Conservation (phyloP, 2,329 filamentous ascomycete genomes). For the Coleophoma crateriformis region DNA sequence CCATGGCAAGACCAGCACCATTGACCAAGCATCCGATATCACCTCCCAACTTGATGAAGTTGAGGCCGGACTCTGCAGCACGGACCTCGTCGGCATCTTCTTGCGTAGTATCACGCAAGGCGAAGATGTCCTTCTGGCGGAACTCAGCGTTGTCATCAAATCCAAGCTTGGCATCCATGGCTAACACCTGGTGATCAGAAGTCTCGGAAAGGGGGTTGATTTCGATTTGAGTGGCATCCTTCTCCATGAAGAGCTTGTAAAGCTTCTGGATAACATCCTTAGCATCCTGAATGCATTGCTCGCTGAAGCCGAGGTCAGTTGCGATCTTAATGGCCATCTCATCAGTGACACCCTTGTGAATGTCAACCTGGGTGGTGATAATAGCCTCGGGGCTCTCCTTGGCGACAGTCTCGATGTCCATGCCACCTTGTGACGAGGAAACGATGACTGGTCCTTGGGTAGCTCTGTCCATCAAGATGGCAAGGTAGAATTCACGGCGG, state of each 20-base stretch:
- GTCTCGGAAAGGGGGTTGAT: slow-evolving; percentile 99
- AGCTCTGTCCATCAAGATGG: slow-evolving; percentile 94
- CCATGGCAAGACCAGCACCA: slow-evolving; percentile 98
- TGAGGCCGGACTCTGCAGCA: slow-evolving; percentile 88
- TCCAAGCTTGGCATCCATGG: slow-evolving; percentile 98
- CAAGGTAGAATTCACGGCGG: slow-evolving; percentile 97
- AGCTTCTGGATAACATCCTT: slow-evolving; percentile 97
- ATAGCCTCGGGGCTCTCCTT: slow-evolving; percentile 98
- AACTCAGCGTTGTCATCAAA: slow-evolving; percentile 99
- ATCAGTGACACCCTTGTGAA: slow-evolving; percentile 91
- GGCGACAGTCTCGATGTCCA: slow-evolving; percentile 98
- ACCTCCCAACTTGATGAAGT: slow-evolving; percentile 99
- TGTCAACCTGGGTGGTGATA: slow-evolving; percentile 87
- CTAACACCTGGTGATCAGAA: slow-evolving; percentile 94
- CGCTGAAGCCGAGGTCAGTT: slow-evolving; percentile 89
- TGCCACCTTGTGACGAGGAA: slow-evolving; percentile 95
- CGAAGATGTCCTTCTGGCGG: slow-evolving; percentile 94
- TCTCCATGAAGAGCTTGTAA: slow-evolving; percentile 98
- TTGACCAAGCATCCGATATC: slow-evolving; percentile 99
- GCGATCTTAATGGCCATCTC: slow-evolving; percentile 89
- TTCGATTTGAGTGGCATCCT: slow-evolving; percentile 98
- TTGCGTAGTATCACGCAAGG: slow-evolving; percentile 88
- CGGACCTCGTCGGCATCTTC: slow-evolving; percentile 98
- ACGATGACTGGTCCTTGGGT: slow-evolving; percentile 93
- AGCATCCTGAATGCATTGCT: slow-evolving; percentile 94